Evolutionary conservation across 495 filamentous ascomycete genomes (phyloP).

Genomic region (Pseudoneurospora amorphoporcata): DNA sequence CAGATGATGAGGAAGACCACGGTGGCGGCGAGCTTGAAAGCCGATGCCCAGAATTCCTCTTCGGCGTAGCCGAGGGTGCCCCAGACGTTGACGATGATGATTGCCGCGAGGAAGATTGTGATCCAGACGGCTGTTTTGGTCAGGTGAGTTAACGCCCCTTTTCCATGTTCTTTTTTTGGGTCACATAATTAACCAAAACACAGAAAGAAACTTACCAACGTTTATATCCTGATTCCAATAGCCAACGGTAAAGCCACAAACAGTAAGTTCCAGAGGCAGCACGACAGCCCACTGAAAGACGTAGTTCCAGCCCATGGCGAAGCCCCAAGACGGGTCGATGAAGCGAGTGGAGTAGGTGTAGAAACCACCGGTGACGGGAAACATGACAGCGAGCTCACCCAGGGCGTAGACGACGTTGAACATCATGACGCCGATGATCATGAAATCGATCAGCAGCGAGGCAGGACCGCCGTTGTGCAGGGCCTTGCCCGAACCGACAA

Average conservation of each 20-base stretch:
- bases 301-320: slow-evolving; percentile 82
- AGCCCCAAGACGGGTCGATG: slow-evolving; percentile 70
- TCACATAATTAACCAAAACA: slow-evolving; percentile 10
- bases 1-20: slow-evolving; percentile 62
- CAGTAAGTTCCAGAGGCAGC: slow-evolving; percentile 45
- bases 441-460: slow-evolving; percentile 43
- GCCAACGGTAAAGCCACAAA: slow-evolving; percentile 41
- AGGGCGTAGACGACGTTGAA: slow-evolving; percentile 57
- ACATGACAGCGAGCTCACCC: slow-evolving; percentile 65
- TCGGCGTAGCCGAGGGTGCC: slow-evolving; percentile 65
- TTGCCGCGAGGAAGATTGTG: slow-evolving; percentile 41
- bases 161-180: too few relatives aligned
- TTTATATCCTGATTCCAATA: slow-evolving; percentile 45
- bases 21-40: slow-evolving; percentile 51
- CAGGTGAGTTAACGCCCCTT: not conserved
- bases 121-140: slow-evolving; percentile 47
- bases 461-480: slow-evolving; percentile 36
- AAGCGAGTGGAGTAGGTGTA: slow-evolving; percentile 63
- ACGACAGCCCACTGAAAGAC: slow-evolving; percentile 54
- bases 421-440: slow-evolving; percentile 45
- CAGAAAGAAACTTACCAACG: slow-evolving; percentile 29
- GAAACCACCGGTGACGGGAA: slow-evolving; percentile 51
- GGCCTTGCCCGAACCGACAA: slow-evolving; percentile 42
- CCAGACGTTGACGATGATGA: slow-evolving; percentile 59
- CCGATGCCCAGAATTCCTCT: slow-evolving; percentile 44